Base-by-base conservation (phyloP, 805 yeast species). In the Schizosaccharomyces osmophilus region DNA sequence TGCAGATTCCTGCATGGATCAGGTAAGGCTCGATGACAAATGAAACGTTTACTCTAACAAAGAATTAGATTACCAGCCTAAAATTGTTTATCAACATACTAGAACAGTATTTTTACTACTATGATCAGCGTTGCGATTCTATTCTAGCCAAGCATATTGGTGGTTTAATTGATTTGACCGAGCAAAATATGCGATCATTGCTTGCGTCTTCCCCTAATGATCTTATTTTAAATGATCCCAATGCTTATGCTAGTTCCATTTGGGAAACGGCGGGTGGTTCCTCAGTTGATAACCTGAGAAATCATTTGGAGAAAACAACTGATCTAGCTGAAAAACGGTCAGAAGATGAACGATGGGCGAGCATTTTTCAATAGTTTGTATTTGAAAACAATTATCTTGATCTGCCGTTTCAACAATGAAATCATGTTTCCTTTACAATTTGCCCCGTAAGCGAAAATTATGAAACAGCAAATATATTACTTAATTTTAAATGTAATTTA, bases 1-100 rank as follows among this genome's bases (percentile, higher is more conserved):
- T 6, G 95, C 97, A 0, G 97, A 93, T 70, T 84, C 93, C n/a
- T 85, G 93, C 62, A 83, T 89, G 82, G 97, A 90, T 68, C 74
- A 73, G 61, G 78, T 76, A 54, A 83, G 81, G 15, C 3, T 9
- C 6, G 6, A 36, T 36, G 15, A 36, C 8, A 5, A 36, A 36
- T 36, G 41, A 4, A 31, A 11, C 41, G 2, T 36, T 36, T 58
- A 84, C 87, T 43, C 85, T 62, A 90, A 87, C 71, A 75, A 93
- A 62, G 22, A 19, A 1, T n/a, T n/a, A 45, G 51, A n/a, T 45
- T 45, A 51, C 57, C 36, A 51, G 57, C 36, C 5, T 29, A 17
- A 51, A 51, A 29, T 17, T 51, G n/a, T 89, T 90, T 73, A 83
- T 90, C 57, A 97, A 93, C 72, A 87, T 93, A 24, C 75, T 93